These are phyloP conservation scores for Rhytidiadelphus loreus DNA, from an alignment of 225 moss, liverwort and hornwort species.

Conservation along the genomic window DNA sequence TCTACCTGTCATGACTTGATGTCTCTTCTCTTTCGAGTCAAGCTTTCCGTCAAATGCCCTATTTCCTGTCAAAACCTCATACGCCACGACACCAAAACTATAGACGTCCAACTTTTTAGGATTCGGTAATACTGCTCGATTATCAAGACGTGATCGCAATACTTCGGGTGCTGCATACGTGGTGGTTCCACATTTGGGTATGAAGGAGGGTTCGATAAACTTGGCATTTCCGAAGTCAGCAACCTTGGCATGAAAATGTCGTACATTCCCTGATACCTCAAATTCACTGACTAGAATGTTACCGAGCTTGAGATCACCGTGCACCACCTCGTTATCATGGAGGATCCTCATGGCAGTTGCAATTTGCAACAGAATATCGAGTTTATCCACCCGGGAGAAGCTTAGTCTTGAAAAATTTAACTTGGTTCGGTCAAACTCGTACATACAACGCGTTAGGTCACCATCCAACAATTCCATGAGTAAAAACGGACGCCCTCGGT, in stretches of 20 bases:
- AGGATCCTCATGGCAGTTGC: background rate
- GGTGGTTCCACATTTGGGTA: background rate
- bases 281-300: background rate
- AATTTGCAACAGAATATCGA: background rate
- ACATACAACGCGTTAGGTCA: background rate
- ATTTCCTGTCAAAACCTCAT: background rate
- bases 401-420: background rate
- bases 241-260: background rate
- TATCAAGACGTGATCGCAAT: background rate
- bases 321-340: background rate
- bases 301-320: background rate
- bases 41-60: background rate
- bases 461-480: conserved; percentile 1
- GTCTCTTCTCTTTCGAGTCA: background rate
- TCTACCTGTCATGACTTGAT: background rate
- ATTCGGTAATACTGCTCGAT: background rate
- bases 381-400: background rate
- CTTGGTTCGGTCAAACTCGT: background rate
- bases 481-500: background rate
- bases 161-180: background rate
- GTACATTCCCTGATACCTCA: background rate
- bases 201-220: background rate
- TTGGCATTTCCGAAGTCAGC: background rate
- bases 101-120: background rate
- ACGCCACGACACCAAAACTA: background rate